Percentiles rank a stretch among this genome's conserved stretches.
These are phyloP conservation scores for Saksenaea oblongispora DNA, from an alignment of 371 early-diverging fungal species.

Conservation along the genomic window DNA sequence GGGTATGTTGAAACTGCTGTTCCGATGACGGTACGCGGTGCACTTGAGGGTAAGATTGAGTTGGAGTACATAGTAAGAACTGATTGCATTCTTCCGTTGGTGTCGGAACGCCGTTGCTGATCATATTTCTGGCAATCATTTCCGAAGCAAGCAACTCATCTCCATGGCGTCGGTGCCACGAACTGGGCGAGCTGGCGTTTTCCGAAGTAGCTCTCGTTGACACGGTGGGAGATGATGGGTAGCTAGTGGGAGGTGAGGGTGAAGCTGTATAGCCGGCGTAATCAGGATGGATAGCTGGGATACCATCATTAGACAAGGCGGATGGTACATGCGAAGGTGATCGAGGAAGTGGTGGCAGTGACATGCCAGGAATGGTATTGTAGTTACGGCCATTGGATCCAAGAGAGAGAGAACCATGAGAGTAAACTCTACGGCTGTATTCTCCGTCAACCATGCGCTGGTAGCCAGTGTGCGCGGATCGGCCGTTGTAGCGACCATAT, in stretches of 20 bases:
- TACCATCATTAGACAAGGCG: neutral
- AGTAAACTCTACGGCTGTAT: neutral
- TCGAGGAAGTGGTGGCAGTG: constrained; percentile 32
- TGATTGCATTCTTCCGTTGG: neutral
- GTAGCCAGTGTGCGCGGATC: neutral
- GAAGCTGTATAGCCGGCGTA: constrained; percentile 28
- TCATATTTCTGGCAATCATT: constrained; percentile 3
- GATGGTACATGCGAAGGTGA: constrained; percentile 17
- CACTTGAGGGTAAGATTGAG: neutral
- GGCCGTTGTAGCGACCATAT: neutral
- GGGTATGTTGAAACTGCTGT: constrained; percentile 16
- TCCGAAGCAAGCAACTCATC: neutral
- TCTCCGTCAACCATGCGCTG: neutral
- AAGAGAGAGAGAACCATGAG: neutral
- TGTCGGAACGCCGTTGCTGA: constrained; percentile 6
- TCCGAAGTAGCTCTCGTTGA: neutral
- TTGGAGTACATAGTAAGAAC: neutral
- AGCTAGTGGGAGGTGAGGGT: constrained; percentile 40
- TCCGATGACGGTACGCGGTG: neutral
- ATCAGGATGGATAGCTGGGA: neutral
- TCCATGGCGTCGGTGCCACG: constrained; percentile 3
- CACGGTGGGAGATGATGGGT: constrained; percentile 38
- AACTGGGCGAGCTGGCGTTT: neutral
- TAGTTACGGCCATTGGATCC: constrained; percentile 7
- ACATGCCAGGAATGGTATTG: constrained; percentile 16